Evolutionary conservation across 1,284 basidiomycete species (phyloP).

Genomic region (Schizophyllum amplum): DNA sequence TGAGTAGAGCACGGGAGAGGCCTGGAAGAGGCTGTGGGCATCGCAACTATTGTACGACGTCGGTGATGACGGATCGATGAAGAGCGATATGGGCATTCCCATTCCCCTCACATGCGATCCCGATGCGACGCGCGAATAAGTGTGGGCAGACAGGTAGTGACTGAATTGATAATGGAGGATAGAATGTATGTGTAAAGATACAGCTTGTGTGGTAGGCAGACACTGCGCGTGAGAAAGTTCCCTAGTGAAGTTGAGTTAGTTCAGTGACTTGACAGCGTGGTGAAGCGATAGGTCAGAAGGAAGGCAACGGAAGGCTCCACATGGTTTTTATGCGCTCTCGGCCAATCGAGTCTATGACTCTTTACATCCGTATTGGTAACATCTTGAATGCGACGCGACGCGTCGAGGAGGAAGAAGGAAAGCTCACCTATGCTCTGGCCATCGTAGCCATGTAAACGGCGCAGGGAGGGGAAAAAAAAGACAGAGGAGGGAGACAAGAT

Average conservation of each 20-base stretch:
- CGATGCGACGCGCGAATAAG: too few relatives aligned
- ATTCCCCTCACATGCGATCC: too few relatives aligned
- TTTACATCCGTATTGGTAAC: slow-evolving; percentile 61
- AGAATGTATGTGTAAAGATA: too few relatives aligned
- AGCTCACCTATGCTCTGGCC: background rate
- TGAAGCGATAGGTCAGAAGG: slow-evolving; percentile 42
- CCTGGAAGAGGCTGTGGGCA: too few relatives aligned
- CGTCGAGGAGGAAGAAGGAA: background rate
- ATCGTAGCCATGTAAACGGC: background rate
- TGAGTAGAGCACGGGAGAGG: too few relatives aligned
- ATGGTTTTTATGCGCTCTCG: slow-evolving; percentile 63
- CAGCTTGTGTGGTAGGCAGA: too few relatives aligned
- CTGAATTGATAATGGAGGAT: too few relatives aligned
- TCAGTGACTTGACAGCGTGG: background rate
- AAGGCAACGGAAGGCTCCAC: slow-evolving; percentile 73
- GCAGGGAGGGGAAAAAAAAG: background rate
- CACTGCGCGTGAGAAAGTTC: too few relatives aligned
- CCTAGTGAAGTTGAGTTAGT: background rate
- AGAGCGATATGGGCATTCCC: too few relatives aligned
- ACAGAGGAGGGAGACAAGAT: background rate
- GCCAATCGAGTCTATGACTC: slow-evolving; percentile 37
- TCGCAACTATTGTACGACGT: too few relatives aligned
- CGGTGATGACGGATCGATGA: too few relatives aligned
- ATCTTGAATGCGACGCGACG: slow-evolving; percentile 20
- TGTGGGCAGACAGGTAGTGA: too few relatives aligned